Percentiles rank a stretch among this genome's conserved stretches.
Evolutionary conservation across 2,329 filamentous ascomycete genomes (phyloP).

Genomic region (Leptosphaerulina australis): DNA sequence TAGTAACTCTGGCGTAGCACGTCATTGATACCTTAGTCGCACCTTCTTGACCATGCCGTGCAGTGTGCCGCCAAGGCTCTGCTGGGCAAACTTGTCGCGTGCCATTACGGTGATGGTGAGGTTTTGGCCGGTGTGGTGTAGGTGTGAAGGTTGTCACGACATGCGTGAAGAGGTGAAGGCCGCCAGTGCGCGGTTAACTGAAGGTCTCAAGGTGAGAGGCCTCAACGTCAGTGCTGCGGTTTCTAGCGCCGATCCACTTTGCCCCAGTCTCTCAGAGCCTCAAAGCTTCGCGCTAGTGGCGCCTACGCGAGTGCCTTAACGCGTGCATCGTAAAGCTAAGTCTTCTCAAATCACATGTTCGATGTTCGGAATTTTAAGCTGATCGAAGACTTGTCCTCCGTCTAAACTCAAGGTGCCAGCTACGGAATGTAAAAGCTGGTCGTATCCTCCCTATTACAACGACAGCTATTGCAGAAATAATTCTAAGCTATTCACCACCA

Average conservation of each 20-base stretch:
- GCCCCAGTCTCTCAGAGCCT: conserved; percentile 23
- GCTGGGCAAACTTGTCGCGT: conserved; percentile 58
- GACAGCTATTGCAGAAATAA: not conserved
- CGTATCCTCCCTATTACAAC: not conserved
- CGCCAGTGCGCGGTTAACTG: conserved; percentile 16
- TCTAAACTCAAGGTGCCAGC: not conserved
- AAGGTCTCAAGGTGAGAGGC: conserved; percentile 21
- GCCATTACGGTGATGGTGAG: conserved; percentile 46
- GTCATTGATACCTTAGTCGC: conserved; percentile 10
- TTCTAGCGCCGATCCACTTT: conserved; percentile 23
- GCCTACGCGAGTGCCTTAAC: conserved; percentile 25
- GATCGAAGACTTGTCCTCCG: not conserved
- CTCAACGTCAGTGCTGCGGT: conserved; percentile 31
- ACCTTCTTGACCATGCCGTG: conserved; percentile 73
- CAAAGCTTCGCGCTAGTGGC: conserved; percentile 29
- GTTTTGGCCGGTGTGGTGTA: conserved; percentile 12
- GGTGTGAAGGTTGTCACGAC: conserved; percentile 23
- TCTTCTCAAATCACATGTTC: conserved; percentile 17
- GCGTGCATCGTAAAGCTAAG: conserved; percentile 21
- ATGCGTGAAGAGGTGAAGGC: conserved; percentile 21
- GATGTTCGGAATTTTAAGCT: not conserved
- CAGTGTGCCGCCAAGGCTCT: conserved; percentile 66
- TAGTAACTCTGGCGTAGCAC: conserved; percentile 22
- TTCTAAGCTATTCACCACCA: conserved; percentile 49
- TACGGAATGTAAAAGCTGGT: not conserved